A percentile compares a stretch with the other conserved stretches of the same genome.
Evolutionary conservation across 192 early-diverging fungal genomes (phyloP).

Genomic region (Backusella mclennaniae): DNA sequence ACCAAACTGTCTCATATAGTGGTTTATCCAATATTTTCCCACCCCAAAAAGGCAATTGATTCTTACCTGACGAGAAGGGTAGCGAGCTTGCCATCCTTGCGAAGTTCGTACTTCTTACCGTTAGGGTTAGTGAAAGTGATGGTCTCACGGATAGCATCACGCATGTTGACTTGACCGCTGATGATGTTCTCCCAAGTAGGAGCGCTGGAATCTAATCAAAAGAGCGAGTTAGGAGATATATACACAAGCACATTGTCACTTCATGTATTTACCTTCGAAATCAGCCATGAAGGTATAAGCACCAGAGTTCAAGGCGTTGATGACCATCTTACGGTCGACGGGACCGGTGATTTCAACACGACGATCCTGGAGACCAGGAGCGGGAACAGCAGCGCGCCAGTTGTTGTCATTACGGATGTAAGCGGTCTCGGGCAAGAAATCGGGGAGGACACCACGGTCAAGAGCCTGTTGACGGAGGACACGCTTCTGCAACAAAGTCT

Average conservation of each 20-base stretch:
- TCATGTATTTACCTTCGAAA: conserved; percentile 69
- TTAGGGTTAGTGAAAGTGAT: conserved; percentile 86
- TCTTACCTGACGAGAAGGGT: conserved; percentile 84
- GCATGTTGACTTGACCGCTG: conserved; percentile 90
- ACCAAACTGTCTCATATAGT: neutral
- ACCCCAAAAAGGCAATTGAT: neutral
- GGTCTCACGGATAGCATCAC: conserved; percentile 85
- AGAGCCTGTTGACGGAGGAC: conserved; percentile 75
- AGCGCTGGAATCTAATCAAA: conserved; percentile 81
- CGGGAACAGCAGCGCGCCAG: conserved; percentile 88
- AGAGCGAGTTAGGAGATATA: neutral
- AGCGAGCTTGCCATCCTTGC: conserved; percentile 86
- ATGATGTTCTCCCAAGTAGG: conserved; percentile 96
- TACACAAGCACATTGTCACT: neutral
- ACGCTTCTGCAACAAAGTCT: conserved; percentile 81
- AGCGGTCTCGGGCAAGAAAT: conserved; percentile 91
- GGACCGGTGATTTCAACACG: conserved; percentile 98
- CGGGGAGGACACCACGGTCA: conserved; percentile 79
- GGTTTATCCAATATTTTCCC: neutral
- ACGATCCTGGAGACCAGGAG: conserved; percentile 87
- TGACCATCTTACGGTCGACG: conserved; percentile 99
- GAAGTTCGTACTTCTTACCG: conserved; percentile 94
- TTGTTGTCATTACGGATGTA: conserved; percentile 86
- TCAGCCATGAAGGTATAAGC: conserved; percentile 97
- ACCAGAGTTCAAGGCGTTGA: conserved; percentile 96